Base-by-base conservation (phyloP, 495 filamentous ascomycete genomes). In the Aspergillus sparsus region DNA sequence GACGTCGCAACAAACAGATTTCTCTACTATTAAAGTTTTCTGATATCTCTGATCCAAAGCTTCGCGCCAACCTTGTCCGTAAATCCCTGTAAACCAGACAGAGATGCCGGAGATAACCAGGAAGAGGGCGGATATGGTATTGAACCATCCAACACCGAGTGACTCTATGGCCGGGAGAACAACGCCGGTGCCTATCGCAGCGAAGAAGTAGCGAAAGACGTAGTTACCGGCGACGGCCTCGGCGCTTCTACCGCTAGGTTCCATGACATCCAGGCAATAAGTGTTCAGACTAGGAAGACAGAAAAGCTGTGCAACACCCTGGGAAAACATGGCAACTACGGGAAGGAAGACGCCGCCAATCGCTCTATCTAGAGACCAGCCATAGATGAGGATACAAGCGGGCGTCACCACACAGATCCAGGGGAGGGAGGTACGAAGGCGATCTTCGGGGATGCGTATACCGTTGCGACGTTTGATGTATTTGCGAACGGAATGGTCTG, bases 261-360 rank as follows among this genome's bases (percentile, higher is more conserved):
- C 85, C 87, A 90, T 89, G 10, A 90, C 87, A 65, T 92, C 88
- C 7, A 90, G 72, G 63, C 86, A 90, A 68, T 90, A 90, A 0
- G 88, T 89, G 68, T 91, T 91, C 31, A 91, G 67, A 54, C 78
- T 80, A 10, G 87, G 87, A 67, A 90, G 90, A 71, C 83, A 88
- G 70, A 90, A 88, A 6, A 90, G 74, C 70, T 90, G 87, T 0
- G 83, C 85, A 2, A 89, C 79, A 11, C 87, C 89, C 66, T 90
- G 87, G 3, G 87, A 39, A 64, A 90, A 91, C 78, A 91, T 87
- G 49, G 82, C 80, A 10, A 91, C 75, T 0, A 90, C 86, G 2
- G 87, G 86, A 7, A 90, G 71, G 5, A 86, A 79, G 37, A 91
- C 82, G 2, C 86, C 88, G 31, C 88, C 88, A 6, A 82, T 78